Evolutionary conservation across 2,329 filamentous ascomycete species (phyloP).

Genomic region (Sporothrix luriei): DNA sequence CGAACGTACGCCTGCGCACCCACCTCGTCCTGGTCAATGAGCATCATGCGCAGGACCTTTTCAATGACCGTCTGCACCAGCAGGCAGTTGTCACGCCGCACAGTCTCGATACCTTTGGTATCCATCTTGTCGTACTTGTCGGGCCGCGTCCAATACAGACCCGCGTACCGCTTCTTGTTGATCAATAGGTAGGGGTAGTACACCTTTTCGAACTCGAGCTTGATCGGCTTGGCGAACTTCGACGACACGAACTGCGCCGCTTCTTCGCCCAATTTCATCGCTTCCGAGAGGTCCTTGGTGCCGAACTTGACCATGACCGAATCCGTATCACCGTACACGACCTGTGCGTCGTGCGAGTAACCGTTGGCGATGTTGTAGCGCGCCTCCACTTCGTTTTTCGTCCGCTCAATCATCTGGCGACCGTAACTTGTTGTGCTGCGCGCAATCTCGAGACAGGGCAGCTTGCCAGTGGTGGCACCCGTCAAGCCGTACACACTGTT

Average conservation of each 20-base stretch:
- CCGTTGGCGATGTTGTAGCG: slow-evolving; percentile 92
- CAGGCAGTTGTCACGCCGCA: slow-evolving; percentile 92
- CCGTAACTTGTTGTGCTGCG: slow-evolving; percentile 97
- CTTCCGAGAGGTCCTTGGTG: slow-evolving; percentile 78
- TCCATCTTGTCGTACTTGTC: slow-evolving; percentile 99
- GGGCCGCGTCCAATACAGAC: slow-evolving; percentile 94
- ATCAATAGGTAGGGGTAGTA: slow-evolving; percentile 97
- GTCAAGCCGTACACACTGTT: slow-evolving; percentile 98
- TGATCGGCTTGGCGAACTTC: slow-evolving; percentile 96
- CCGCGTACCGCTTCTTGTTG: slow-evolving; percentile 99
- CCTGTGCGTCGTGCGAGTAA: slow-evolving; percentile 90
- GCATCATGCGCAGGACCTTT: slow-evolving; percentile 89
- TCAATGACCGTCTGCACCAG: slow-evolving; percentile 97
- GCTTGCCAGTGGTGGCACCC: slow-evolving; percentile 91
- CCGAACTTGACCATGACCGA: slow-evolving; percentile 99
- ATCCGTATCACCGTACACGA: slow-evolving; percentile 98
- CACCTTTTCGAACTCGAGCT: slow-evolving; percentile 98
- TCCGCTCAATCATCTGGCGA: slow-evolving; percentile 98
- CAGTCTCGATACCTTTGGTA: slow-evolving; percentile 98
- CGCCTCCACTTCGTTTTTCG: slow-evolving; percentile 90
- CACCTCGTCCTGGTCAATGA: slow-evolving; percentile 88
- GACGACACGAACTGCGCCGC: slow-evolving; percentile 84
- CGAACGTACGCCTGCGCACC: slow-evolving; percentile 98
- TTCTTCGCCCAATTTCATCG: slow-evolving; percentile 95
- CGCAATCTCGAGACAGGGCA: slow-evolving; percentile 92